Conservation (phyloP, 495 filamentous ascomycete species). For the Penicillium angulare region DNA sequence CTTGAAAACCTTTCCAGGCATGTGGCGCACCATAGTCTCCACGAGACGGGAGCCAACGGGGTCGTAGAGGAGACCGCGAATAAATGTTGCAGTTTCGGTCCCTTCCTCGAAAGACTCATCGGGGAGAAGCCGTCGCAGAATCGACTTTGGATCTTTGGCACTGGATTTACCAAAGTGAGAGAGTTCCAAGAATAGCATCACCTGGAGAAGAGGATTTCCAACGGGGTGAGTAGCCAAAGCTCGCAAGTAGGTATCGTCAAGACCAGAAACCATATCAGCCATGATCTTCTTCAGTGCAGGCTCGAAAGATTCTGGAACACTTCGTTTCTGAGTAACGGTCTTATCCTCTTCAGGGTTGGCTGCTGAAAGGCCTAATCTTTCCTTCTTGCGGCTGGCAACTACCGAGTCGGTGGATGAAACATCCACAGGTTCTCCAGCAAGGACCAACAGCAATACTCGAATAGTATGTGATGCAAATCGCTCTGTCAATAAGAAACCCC, state of each 20-base stretch:
- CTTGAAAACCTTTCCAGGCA: slow-evolving; percentile 88
- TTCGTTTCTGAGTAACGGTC: slow-evolving; percentile 33
- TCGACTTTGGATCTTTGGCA: slow-evolving; percentile 57
- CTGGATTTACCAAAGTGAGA: slow-evolving; percentile 63
- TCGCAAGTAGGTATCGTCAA: slow-evolving; percentile 72
- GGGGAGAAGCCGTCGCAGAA: slow-evolving; percentile 60
- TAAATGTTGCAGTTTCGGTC: slow-evolving; percentile 63
- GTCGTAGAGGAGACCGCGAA: slow-evolving; percentile 85
- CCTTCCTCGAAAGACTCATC: slow-evolving; percentile 60
- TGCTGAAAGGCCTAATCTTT: slow-evolving; percentile 59
- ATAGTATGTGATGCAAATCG: slow-evolving; percentile 89
- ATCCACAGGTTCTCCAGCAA: slow-evolving; percentile 77
- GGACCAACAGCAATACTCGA: slow-evolving; percentile 76
- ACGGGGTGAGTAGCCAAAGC: slow-evolving; percentile 82
- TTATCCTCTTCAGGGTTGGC: slow-evolving; percentile 35
- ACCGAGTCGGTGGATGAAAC: slow-evolving; percentile 62
- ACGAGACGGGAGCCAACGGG: slow-evolving; percentile 83
- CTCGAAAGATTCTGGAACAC: slow-evolving; percentile 76
- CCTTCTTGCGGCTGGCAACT: slow-evolving; percentile 86
- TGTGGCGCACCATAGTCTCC: slow-evolving; percentile 75
- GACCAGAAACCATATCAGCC: slow-evolving; percentile 61
- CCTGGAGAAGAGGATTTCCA: slow-evolving; percentile 85
- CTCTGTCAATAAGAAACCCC: slow-evolving; percentile 83
- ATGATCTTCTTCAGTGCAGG: slow-evolving; percentile 77
- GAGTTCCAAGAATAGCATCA: slow-evolving; percentile 82